Conservation (phyloP, 1,284 basidiomycete genomes). For the Xerocomus alliaceus region DNA sequence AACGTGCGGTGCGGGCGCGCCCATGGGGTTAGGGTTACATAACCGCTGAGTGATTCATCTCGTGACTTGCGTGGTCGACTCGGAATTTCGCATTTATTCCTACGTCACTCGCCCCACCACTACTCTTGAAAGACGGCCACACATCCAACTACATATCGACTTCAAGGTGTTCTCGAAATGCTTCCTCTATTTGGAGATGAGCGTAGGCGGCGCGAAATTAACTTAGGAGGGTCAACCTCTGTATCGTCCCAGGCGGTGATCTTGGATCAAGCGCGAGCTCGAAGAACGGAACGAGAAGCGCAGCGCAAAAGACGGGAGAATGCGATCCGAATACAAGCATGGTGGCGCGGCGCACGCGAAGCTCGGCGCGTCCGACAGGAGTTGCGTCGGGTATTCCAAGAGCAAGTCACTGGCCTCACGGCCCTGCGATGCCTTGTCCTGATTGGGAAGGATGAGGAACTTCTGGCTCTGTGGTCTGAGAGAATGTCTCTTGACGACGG, state of each 20-base stretch:
- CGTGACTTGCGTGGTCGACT: not conserved
- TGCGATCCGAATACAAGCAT: conserved; percentile 69
- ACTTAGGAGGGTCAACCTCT: conserved; percentile 71
- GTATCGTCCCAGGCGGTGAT: conserved; percentile 61
- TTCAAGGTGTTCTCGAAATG: conserved; percentile 16
- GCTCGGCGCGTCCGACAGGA: conserved; percentile 48
- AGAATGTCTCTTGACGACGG: conserved; percentile 47
- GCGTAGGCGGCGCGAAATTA: conserved; percentile 66
- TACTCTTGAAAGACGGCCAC: not conserved
- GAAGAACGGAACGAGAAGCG: conserved; percentile 63
- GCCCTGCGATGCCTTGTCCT: conserved; percentile 68
- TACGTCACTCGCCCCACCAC: conserved; percentile 2
- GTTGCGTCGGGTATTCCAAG: conserved; percentile 43
- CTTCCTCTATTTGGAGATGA: conserved; percentile 43
- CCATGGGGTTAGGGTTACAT: conserved; percentile 23
- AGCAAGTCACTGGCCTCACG: conserved; percentile 56
- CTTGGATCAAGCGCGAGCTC: conserved; percentile 64
- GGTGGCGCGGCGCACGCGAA: conserved; percentile 63
- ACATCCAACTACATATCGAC: not conserved
- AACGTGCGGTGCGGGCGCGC: no score
- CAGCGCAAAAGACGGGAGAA: conserved; percentile 61
- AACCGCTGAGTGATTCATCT: conserved; percentile 2
- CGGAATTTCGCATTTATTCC: not conserved
- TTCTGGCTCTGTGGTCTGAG: conserved; percentile 58
- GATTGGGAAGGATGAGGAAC: conserved; percentile 60